These are phyloP conservation scores for Camellia japonica DNA, from an alignment of 148 eudicot genomes.

Conservation along the genomic window DNA sequence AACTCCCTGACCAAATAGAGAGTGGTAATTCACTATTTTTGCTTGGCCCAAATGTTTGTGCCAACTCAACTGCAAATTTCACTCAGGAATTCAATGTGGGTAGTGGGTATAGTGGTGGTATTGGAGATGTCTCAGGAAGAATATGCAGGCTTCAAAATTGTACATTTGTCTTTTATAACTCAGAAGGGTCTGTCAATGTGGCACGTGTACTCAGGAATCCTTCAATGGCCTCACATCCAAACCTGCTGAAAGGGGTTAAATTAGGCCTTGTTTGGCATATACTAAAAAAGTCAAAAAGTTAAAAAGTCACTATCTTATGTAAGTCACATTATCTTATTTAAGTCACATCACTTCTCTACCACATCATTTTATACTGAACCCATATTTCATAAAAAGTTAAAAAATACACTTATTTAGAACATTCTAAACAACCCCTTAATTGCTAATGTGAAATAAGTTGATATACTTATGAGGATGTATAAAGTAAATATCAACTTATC, in stretches of 20 bases:
- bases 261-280: no score
- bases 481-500: not conserved
- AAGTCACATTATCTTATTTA: no score
- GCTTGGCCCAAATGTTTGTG: no score
- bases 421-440: not conserved
- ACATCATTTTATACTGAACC: no score
- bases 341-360: no score
- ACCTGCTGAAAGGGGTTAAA: not conserved
- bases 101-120: not conserved
- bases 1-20: not conserved
- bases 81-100: not conserved
- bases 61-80: not conserved
- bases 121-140: not conserved
- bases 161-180: not conserved
- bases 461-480: not conserved
- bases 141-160: not conserved
- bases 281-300: no score
- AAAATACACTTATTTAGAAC: no score
- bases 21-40: not conserved
- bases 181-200: not conserved
- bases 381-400: no score
- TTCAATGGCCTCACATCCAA: not conserved
- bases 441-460: not conserved
- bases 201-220: not conserved
- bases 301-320: no score